Conservation (phyloP, 1,139 yeast species). For the Blastobotrys serpentis region DNA sequence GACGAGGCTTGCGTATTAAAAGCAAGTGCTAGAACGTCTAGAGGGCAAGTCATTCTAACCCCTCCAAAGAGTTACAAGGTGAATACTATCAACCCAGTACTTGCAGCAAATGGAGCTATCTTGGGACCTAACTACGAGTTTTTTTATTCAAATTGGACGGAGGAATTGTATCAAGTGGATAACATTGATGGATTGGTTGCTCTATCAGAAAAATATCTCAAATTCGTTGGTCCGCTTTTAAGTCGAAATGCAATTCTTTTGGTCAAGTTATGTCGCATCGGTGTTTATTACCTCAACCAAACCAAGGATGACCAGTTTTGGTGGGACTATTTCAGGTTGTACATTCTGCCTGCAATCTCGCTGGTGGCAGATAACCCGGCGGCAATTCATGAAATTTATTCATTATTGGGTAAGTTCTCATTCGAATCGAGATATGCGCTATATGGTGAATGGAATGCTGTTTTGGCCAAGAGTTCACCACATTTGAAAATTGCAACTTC, state of each 20-base stretch:
- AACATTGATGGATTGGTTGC: conserved; percentile 48
- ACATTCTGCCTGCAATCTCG: conserved; percentile 67
- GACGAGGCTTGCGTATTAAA: conserved; percentile 5
- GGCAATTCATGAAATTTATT: conserved; percentile 59
- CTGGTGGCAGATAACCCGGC: conserved; percentile 60
- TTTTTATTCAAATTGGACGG: conserved; percentile 55
- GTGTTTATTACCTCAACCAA: conserved; percentile 37
- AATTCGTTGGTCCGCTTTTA: conserved; percentile 59
- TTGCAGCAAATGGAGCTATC: conserved; percentile 10
- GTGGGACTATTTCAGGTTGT: conserved; percentile 64
- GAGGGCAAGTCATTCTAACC: conserved; percentile 21
- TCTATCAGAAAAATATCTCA: conserved; percentile 50
- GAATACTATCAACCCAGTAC: conserved; percentile 8
- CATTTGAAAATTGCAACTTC: conserved; percentile 62
- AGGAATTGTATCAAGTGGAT: conserved; percentile 42
- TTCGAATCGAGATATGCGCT: conserved; percentile 69
- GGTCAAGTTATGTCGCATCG: conserved; percentile 62
- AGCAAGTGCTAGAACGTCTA: conserved; percentile 22
- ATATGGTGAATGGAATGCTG: conserved; percentile 78
- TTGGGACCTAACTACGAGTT: conserved; percentile 43
- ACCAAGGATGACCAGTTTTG: conserved; percentile 41
- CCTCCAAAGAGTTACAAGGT: conserved; percentile 14
- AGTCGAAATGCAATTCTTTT: conserved; percentile 51
- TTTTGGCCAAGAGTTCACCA: conserved; percentile 53
- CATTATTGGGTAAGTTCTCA: conserved; percentile 54